These are phyloP conservation scores for Artemisia tridentata DNA, from an alignment of 129 eudicot species.

Conservation along the genomic window DNA sequence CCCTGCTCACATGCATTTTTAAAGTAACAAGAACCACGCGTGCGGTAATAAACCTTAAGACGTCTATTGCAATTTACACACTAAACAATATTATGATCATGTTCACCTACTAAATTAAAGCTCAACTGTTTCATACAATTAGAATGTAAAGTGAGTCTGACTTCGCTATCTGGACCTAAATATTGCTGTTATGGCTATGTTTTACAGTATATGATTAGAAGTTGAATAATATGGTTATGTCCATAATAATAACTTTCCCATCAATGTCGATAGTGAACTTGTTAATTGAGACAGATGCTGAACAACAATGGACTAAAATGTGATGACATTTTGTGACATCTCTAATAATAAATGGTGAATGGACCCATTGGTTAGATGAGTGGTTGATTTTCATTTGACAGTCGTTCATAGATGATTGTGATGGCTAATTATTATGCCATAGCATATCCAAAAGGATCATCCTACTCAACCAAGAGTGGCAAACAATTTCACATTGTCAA, in stretches of 20 bases:
- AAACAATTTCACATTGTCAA: too few relatives aligned
- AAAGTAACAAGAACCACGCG: too few relatives aligned
- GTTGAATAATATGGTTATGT: too few relatives aligned
- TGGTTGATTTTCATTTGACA: conserved; percentile 34
- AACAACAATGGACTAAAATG: conserved; percentile 1
- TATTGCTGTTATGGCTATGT: not conserved
- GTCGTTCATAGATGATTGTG: conserved; percentile 19
- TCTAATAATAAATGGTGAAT: conserved; percentile 19
- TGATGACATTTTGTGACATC: conserved; percentile 17
- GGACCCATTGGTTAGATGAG: conserved; percentile 23
- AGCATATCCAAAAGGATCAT: conserved; percentile 32
- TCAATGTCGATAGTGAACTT: too few relatives aligned
- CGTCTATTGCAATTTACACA: too few relatives aligned
- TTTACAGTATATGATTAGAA: not conserved
- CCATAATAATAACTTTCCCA: too few relatives aligned
- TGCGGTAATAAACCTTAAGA: too few relatives aligned
- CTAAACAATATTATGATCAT: too few relatives aligned
- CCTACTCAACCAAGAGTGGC: conserved; percentile 22
- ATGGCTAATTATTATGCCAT: conserved; percentile 26
- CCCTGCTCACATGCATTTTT: too few relatives aligned
- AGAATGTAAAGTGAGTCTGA: not conserved
- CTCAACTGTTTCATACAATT: not conserved
- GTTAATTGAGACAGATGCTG: conserved; percentile 2
- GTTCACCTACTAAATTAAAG: too few relatives aligned
- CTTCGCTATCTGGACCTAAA: not conserved